Conservation (phyloP, 2,329 filamentous ascomycete genomes). For the Microcyclospora tardicrescens region DNA sequence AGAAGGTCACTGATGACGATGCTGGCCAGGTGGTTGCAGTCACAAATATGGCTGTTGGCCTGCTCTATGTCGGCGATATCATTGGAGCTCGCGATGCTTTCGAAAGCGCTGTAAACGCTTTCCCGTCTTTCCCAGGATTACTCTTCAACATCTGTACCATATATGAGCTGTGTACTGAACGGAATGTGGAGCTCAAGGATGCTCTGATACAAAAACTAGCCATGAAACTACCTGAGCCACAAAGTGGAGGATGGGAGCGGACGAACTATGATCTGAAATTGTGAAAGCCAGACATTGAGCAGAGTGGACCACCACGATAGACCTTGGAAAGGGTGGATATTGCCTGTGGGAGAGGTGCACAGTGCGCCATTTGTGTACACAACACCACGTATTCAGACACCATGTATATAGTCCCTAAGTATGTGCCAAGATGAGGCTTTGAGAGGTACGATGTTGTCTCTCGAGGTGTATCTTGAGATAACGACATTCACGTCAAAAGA, state of each 20-base stretch:
- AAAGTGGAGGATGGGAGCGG: constrained; percentile 20
- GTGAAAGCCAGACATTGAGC: no score
- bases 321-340: no score
- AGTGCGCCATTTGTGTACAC: no score
- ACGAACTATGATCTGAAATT: constrained; percentile 21
- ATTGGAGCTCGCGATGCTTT: constrained; percentile 56
- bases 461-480: no score
- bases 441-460: no score
- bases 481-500: no score
- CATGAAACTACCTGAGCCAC: constrained; percentile 7
- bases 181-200: constrained; percentile 55
- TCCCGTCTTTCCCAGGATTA: constrained; percentile 60
- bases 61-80: constrained; percentile 70
- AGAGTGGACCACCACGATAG: no score
- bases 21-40: constrained; percentile 54
- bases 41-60: constrained; percentile 72
- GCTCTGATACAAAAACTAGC: constrained; percentile 40
- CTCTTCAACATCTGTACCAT: constrained; percentile 84
- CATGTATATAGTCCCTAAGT: no score
- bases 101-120: constrained; percentile 49
- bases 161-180: constrained; percentile 82
- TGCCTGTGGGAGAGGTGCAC: no score
- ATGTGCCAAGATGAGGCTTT: no score
- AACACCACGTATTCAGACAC: no score
- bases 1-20: constrained; percentile 33